Conservation (phyloP, 495 filamentous ascomycete species). For the Xylaria acuta region DNA sequence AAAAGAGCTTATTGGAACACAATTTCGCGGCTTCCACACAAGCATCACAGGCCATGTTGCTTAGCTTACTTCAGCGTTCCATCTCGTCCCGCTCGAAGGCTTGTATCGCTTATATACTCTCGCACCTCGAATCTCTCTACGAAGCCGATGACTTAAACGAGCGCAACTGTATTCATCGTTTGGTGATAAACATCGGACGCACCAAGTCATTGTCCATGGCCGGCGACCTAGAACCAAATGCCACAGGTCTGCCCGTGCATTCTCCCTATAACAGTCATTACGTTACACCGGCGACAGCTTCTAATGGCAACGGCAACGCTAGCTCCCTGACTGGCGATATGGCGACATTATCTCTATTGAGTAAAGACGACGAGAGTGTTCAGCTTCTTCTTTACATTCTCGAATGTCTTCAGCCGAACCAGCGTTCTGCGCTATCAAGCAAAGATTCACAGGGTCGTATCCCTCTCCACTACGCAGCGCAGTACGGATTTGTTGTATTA, state of each 20-base stretch:
- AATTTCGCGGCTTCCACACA: slow-evolving; percentile 58
- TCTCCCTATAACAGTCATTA: slow-evolving; percentile 68
- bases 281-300: slow-evolving; percentile 66
- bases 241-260: slow-evolving; percentile 54
- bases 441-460: slow-evolving; percentile 83
- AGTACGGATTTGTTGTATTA: slow-evolving; percentile 88
- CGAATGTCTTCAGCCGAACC: slow-evolving; percentile 68
- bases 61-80: slow-evolving; percentile 82
- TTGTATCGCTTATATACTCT: slow-evolving; percentile 73
- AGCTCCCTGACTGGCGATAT: slow-evolving; percentile 36
- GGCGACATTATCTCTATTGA: slow-evolving; percentile 64
- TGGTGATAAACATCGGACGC: slow-evolving; percentile 88
- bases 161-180: slow-evolving; percentile 89
- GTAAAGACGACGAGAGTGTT: slow-evolving; percentile 75
- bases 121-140: slow-evolving; percentile 70
- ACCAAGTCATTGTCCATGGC: slow-evolving; percentile 67
- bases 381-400: slow-evolving; percentile 76
- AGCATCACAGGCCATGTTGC: slow-evolving; percentile 67
- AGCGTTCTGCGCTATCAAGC: slow-evolving; percentile 69
- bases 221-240: slow-evolving; percentile 54
- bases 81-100: slow-evolving; percentile 73
- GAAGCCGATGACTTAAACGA: slow-evolving; percentile 92
- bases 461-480: slow-evolving; percentile 92
- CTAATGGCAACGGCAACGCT: slow-evolving; percentile 59
- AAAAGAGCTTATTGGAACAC: slow-evolving; percentile 63